Evolutionary conservation across 805 yeast genomes (phyloP).

Genomic region (Metschnikowia santaceciliae): DNA sequence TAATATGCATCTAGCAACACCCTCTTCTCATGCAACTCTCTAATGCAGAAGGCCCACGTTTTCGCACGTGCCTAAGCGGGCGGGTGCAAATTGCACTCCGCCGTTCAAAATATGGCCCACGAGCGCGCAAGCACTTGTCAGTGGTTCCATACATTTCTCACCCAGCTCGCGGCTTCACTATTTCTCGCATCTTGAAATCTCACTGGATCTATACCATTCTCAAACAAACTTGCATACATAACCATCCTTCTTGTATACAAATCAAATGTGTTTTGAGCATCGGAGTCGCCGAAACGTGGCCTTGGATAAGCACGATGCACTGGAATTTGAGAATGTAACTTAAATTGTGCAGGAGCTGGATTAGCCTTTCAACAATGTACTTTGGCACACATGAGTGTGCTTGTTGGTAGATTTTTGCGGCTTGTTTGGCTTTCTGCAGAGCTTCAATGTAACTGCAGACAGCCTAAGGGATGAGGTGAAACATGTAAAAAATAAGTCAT

Average conservation of each 20-base stretch:
- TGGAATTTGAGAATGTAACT: too few relatives aligned
- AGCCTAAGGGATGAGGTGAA: not conserved
- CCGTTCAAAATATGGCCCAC: not conserved
- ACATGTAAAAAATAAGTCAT: not conserved
- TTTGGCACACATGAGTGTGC: not conserved
- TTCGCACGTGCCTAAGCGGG: not conserved
- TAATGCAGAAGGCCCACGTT: not conserved
- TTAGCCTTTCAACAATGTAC: too few relatives aligned
- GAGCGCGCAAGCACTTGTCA: not conserved
- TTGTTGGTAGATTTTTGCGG: not conserved
- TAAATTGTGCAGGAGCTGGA: too few relatives aligned
- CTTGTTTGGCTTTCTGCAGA: not conserved
- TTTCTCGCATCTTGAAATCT: too few relatives aligned
- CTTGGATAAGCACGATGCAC: too few relatives aligned
- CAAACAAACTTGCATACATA: too few relatives aligned
- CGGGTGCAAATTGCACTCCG: slow-evolving; percentile 1
- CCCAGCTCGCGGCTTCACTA: not conserved
- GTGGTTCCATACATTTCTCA: not conserved
- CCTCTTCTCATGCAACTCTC: too few relatives aligned
- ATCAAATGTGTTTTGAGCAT: too few relatives aligned
- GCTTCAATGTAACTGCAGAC: not conserved
- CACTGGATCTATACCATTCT: too few relatives aligned
- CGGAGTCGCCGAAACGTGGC: too few relatives aligned
- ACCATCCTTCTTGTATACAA: too few relatives aligned
- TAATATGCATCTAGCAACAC: not conserved